Base-by-base conservation (phyloP, 1,284 basidiomycete genomes). In the Gymnopus androsaceus region DNA sequence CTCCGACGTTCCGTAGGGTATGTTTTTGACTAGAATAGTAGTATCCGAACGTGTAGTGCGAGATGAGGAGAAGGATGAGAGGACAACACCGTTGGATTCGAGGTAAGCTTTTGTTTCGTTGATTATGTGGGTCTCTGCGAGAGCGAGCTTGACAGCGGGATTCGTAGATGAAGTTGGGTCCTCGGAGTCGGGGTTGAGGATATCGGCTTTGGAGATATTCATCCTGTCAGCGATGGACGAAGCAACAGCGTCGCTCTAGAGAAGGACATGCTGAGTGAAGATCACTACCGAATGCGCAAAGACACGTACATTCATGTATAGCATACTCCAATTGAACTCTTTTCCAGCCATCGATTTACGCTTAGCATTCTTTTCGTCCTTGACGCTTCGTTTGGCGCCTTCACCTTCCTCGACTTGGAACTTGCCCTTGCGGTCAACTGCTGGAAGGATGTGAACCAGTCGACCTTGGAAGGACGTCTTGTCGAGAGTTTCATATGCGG, bases 91-190 rank as follows among this genome's bases (percentile, higher is more conserved):
- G 61, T 87, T 85, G 23, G 77, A 82, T 66, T 93, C 90, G 28
- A 94, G 87, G 72, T 90, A 98, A 1, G 87, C 75, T 67, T 96
- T 97, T 0, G 95, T 98, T 70, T 98, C 96, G 61, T 92, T 86
- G 54, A 99, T 95, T 67, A 98, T 87, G 62, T 95, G 90, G 14
- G 96, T 98, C 74, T 99, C 96, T 0, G 96, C 96, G 15, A 99
- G 79, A 0, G 96, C 96, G 23, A 98, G 85, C 67, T 95, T 96
- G 55, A 98, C 94, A 0, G 95, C 95, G 0, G 90, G 48, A 33
- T 56, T 59, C 17, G 59, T 57, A 1, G 57, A 48, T 14, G 54
- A 51, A 17, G 50, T 40, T 23, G 52, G 84, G 58, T 86, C 87
- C 52, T 82, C 82, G 0, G 82, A 81, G 59, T 90, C 88, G 0